Conservation (phyloP, 192 early-diverging fungal genomes). For the Obelidium mucronatum region DNA sequence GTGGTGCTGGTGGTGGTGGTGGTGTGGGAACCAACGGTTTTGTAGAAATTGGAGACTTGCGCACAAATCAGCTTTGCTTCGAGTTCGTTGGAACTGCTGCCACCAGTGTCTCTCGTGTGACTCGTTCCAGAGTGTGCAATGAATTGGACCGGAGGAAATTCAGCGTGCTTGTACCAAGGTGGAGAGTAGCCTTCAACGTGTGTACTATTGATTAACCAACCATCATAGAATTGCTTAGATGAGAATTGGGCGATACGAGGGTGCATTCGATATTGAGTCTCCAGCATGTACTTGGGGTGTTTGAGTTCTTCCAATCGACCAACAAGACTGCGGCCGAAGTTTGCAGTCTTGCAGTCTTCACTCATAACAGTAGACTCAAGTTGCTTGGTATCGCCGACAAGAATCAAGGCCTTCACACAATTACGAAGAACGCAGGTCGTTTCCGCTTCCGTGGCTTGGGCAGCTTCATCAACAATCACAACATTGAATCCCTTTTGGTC, state of each 20-base stretch:
- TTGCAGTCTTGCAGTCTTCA: conserved; percentile 10
- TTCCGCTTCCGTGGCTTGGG: conserved; percentile 26
- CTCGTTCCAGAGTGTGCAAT: conserved; percentile 16
- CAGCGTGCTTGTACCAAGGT: conserved; percentile 8
- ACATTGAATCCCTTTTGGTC: conserved; percentile 14
- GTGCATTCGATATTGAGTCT: conserved; percentile 32
- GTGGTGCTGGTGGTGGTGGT: neutral
- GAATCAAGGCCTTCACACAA: conserved; percentile 18
- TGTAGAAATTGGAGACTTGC: neutral
- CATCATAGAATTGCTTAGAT: conserved; percentile 13
- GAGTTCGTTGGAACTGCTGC: conserved; percentile 21
- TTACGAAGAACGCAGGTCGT: conserved; percentile 17
- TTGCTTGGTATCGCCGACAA: conserved; percentile 30
- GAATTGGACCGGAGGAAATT: conserved; percentile 20
- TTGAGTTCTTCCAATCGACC: conserved; percentile 9
- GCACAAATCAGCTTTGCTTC: conserved; percentile 23
- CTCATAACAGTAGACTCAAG: conserved; percentile 24
- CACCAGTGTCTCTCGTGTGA: conserved; percentile 5
- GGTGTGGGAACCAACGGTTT: neutral
- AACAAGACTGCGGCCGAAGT: conserved; percentile 26
- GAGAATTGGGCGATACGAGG: conserved; percentile 21
- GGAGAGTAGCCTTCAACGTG: conserved; percentile 10
- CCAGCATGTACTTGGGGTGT: conserved; percentile 22
- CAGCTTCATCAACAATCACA: conserved; percentile 33
- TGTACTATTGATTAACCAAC: conserved; percentile 26